A percentile compares a stretch with the other conserved stretches of the same genome.
Conservation (phyloP, 2,329 filamentous ascomycete genomes). For the Ceratocystiopsis sp. region DNA sequence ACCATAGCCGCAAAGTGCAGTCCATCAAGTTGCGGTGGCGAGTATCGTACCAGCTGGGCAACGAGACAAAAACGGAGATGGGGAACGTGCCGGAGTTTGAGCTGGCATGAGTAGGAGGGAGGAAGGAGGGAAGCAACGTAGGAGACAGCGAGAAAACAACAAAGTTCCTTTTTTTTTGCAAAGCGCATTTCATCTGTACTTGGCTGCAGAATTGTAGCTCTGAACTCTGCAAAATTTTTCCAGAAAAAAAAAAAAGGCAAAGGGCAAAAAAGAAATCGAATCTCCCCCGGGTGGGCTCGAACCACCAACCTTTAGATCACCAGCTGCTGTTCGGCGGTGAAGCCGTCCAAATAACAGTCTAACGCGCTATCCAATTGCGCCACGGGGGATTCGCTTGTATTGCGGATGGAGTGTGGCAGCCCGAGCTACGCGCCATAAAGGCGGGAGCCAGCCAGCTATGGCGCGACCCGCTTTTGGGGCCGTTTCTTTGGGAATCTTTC, state of each 20-base stretch:
- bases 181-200: too few relatives aligned
- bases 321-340: neutral
- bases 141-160: too few relatives aligned
- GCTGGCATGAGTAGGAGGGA: constrained; percentile 34
- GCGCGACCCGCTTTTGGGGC: too few relatives aligned
- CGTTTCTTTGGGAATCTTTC: too few relatives aligned
- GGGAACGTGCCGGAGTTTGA: constrained; percentile 70
- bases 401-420: neutral
- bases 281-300: constrained; percentile 6
- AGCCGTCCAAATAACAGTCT: constrained; percentile 2
- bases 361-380: constrained; percentile 7
- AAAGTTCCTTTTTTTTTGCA: too few relatives aligned
- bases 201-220: too few relatives aligned
- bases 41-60: constrained; percentile 56
- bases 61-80: constrained; percentile 54
- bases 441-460: neutral
- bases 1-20: constrained; percentile 49
- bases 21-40: constrained; percentile 85
- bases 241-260: neutral
- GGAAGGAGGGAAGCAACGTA: too few relatives aligned
- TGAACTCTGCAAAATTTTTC: too few relatives aligned
- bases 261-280: neutral
- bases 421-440: neutral
- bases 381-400: constrained; percentile 1
- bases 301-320: constrained; percentile 3